Evolutionary conservation across 345 rosid species (phyloP).

Genomic region (Cardamine occulta): DNA sequence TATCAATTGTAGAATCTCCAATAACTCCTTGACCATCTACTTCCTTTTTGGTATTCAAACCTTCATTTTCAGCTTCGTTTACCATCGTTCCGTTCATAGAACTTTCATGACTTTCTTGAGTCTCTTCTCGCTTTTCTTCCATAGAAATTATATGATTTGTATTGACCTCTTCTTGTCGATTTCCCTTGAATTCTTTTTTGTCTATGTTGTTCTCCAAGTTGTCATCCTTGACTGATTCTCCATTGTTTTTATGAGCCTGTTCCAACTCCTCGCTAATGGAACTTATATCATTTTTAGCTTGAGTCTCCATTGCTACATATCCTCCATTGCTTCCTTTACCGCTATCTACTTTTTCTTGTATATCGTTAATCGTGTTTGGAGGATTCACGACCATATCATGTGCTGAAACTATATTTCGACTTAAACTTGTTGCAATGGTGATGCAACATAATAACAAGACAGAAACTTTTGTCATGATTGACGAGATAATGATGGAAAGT

Average conservation of each 20-base stretch:
- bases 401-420: constrained; percentile 34
- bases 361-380: constrained; percentile 27
- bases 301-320: background rate
- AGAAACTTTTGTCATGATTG: constrained; percentile 27
- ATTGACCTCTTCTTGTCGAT: background rate
- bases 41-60: background rate
- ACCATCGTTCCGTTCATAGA: background rate
- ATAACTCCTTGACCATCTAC: constrained; percentile 4
- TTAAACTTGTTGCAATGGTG: constrained; percentile 25
- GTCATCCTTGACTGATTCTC: background rate
- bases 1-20: background rate
- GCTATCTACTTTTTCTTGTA: background rate
- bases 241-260: constrained; percentile 16
- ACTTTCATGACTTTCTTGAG: background rate
- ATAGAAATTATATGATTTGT: background rate
- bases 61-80: background rate
- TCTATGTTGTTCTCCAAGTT: constrained; percentile 8
- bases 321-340: background rate
- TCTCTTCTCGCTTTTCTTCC: background rate
- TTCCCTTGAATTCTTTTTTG: background rate
- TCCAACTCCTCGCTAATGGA: background rate
- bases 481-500: constrained; percentile 17
- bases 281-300: background rate
- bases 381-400: constrained; percentile 13
- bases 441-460: constrained; percentile 36